These are phyloP conservation scores for Thuja plicata DNA, from an alignment of 83 land plant species.

Conservation along the genomic window DNA sequence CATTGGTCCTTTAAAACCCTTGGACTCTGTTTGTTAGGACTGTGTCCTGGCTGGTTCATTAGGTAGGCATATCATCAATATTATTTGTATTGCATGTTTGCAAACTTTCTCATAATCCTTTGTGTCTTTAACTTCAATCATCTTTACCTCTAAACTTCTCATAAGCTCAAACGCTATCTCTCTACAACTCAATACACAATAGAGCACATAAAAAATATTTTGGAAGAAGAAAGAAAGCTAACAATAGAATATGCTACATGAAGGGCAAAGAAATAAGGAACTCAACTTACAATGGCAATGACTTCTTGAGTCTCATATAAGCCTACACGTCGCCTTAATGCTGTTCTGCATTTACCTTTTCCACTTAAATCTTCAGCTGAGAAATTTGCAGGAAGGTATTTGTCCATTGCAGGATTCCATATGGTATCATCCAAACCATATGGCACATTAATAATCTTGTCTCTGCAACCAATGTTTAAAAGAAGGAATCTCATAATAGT, in stretches of 20 bases:
- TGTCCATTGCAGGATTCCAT: slow-evolving; percentile 48
- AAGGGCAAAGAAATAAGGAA: background rate
- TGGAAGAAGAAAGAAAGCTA: background rate
- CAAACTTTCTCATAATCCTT: background rate
- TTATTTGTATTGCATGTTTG: background rate
- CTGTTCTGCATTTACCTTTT: slow-evolving; percentile 37
- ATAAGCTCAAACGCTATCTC: background rate
- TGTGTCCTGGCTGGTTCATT: no score
- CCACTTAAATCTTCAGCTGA: slow-evolving; percentile 30
- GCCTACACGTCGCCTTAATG: slow-evolving; percentile 25
- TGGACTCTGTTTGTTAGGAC: no score
- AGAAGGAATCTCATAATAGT: background rate
- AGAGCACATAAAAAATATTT: background rate
- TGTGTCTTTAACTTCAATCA: background rate
- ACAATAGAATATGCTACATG: background rate
- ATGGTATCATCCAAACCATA: slow-evolving; percentile 36
- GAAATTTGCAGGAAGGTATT: slow-evolving; percentile 36
- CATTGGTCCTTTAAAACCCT: no score
- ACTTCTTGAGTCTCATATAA: slow-evolving; percentile 23
- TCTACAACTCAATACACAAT: background rate
- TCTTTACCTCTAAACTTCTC: background rate
- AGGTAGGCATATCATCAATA: background rate
- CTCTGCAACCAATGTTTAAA: slow-evolving; percentile 23
- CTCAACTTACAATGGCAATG: slow-evolving; percentile 24
- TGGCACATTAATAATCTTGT: slow-evolving; percentile 38